Percentiles rank a stretch among this genome's conserved stretches.
Evolutionary conservation across 2,329 filamentous ascomycete species (phyloP).

Genomic region (Venturia carpophila): DNA sequence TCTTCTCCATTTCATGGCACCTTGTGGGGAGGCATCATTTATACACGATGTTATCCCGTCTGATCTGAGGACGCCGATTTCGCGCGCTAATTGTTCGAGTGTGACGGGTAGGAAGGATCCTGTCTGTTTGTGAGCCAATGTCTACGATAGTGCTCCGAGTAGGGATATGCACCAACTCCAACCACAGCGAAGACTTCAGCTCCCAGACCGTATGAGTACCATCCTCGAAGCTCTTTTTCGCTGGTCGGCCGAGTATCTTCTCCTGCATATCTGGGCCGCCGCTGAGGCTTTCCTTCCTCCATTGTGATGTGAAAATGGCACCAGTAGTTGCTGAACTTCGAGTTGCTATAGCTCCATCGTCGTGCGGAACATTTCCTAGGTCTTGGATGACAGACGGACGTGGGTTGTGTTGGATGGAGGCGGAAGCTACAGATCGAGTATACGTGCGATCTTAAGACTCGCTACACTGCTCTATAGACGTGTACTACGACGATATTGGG

Average conservation of each 20-base stretch:
- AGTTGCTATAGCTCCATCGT: neutral
- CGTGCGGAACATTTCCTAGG: neutral
- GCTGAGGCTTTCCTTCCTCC: slow-evolving; percentile 12
- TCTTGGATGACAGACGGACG: neutral
- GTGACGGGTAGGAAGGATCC: slow-evolving; percentile 90
- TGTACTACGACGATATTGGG: neutral
- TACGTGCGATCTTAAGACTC: neutral
- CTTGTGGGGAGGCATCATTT: slow-evolving; percentile 20
- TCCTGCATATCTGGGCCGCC: slow-evolving; percentile 49
- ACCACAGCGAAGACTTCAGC: slow-evolving; percentile 92
- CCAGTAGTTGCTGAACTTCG: neutral
- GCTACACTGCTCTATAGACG: neutral
- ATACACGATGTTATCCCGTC: slow-evolving; percentile 64
- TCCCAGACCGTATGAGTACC: slow-evolving; percentile 87
- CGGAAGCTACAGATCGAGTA: neutral
- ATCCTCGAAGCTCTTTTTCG: slow-evolving; percentile 69
- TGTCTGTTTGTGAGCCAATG: slow-evolving; percentile 31
- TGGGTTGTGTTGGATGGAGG: neutral
- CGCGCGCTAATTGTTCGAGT: slow-evolving; percentile 80
- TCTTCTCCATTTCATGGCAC: slow-evolving; percentile 24
- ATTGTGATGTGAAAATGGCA: neutral
- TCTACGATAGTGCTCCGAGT: slow-evolving; percentile 3
- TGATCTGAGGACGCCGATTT: slow-evolving; percentile 74
- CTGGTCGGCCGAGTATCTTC: slow-evolving; percentile 78
- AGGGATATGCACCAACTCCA: slow-evolving; percentile 52